These are phyloP conservation scores for Thielaviopsis euricoi DNA, from an alignment of 2,329 filamentous ascomycete genomes.

Conservation along the genomic window DNA sequence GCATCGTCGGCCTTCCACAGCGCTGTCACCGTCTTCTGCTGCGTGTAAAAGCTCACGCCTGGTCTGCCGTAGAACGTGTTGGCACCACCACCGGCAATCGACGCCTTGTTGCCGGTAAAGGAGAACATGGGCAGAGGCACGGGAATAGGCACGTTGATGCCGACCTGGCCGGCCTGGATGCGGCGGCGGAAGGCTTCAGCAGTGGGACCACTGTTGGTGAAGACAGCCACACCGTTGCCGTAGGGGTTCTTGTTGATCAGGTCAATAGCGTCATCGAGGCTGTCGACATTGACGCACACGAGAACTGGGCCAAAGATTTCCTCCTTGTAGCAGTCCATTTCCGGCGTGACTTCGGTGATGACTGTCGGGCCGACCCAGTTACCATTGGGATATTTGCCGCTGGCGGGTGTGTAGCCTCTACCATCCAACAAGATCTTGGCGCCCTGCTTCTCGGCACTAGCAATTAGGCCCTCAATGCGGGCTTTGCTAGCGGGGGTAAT, in stretches of 20 bases:
- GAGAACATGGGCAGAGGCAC: conserved; percentile 56
- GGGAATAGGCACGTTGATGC: conserved; percentile 70
- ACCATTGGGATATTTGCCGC: conserved; percentile 58
- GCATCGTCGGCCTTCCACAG: conserved; percentile 49
- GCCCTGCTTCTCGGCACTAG: conserved; percentile 62
- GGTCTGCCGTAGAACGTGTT: conserved; percentile 93
- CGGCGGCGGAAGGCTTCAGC: conserved; percentile 63
- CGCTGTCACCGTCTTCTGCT: conserved; percentile 92
- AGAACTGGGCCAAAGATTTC: conserved; percentile 79
- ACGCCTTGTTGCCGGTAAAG: conserved; percentile 72
- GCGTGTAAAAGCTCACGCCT: conserved; percentile 87
- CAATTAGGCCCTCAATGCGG: conserved; percentile 61
- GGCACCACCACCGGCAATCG: conserved; percentile 75
- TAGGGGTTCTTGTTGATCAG: conserved; percentile 78
- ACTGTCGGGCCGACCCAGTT: conserved; percentile 65
- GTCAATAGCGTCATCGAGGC: conserved; percentile 63
- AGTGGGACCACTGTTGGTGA: conserved; percentile 61
- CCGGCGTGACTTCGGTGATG: conserved; percentile 61
- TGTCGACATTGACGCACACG: conserved; percentile 63
- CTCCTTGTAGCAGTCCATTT: conserved; percentile 73
- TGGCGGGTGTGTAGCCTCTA: conserved; percentile 49
- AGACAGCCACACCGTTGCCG: conserved; percentile 74
- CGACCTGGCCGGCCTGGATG: conserved; percentile 73
- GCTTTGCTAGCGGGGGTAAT: conserved; percentile 66
- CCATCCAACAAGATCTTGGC: conserved; percentile 72